These are phyloP conservation scores for Testicularia cyperi DNA, from an alignment of 1,284 basidiomycete genomes.

Conservation along the genomic window DNA sequence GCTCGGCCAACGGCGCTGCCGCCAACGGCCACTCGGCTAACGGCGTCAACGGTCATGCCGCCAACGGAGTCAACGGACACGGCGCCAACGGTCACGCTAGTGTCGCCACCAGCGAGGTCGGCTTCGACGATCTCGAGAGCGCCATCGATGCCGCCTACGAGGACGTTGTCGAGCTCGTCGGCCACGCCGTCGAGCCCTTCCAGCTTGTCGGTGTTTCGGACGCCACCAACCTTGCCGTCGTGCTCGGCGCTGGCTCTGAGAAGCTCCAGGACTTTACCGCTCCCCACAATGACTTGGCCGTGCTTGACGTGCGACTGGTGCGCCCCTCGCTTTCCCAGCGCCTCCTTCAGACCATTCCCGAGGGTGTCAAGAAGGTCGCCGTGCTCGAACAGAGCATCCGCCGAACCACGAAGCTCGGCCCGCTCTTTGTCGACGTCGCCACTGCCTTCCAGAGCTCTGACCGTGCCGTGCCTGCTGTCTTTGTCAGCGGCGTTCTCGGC, in stretches of 20 bases:
- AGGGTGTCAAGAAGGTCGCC: conserved; percentile 71
- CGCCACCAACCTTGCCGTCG: conserved; percentile 46
- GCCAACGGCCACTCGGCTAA: conserved; percentile 58
- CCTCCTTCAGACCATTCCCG: conserved; percentile 70
- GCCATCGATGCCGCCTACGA: conserved; percentile 43
- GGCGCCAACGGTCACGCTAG: conserved; percentile 24
- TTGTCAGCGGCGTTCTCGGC: conserved; percentile 50
- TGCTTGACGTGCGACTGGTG: conserved; percentile 73
- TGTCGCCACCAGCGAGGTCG: conserved; percentile 28
- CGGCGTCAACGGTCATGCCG: conserved; percentile 33
- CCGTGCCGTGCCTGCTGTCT: conserved; percentile 40
- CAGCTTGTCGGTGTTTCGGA: conserved; percentile 38
- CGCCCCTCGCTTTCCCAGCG: conserved; percentile 73
- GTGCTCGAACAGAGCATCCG: conserved; percentile 78
- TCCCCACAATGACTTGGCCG: conserved; percentile 63
- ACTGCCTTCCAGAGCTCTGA: conserved; percentile 70
- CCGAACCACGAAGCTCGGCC: conserved; percentile 82
- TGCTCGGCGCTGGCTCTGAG: conserved; percentile 50
- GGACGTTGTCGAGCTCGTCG: conserved; percentile 42
- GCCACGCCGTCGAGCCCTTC: conserved; percentile 48
- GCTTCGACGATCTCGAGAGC: conserved; percentile 36
- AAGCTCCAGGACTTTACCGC: conserved; percentile 60
- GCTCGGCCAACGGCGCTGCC: conserved; percentile 60
- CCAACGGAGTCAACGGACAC: conserved; percentile 1
- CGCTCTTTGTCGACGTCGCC: conserved; percentile 80